Percentiles rank a stretch among this genome's conserved stretches.
Evolutionary conservation across 1,139 yeast genomes (phyloP).

Genomic region (Lipomyces yarrowii): DNA sequence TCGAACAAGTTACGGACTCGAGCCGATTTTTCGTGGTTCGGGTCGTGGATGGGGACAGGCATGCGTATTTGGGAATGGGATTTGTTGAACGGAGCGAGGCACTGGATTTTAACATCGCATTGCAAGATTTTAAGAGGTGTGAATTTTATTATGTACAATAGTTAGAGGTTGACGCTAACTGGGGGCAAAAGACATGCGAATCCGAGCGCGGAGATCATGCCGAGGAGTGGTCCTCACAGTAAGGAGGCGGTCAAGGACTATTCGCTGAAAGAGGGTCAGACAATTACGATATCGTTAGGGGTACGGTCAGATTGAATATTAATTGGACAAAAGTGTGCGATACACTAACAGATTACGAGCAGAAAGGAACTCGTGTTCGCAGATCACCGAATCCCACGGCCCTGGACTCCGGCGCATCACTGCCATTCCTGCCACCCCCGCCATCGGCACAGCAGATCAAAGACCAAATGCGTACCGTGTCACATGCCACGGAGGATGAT

Average conservation of each 20-base stretch:
- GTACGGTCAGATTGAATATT: not conserved
- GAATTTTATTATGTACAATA: not conserved
- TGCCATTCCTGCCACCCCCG: conserved; percentile 35
- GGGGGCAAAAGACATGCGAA: conserved; percentile 17
- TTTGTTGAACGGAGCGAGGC: conserved; percentile 45
- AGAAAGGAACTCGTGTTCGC: conserved; percentile 13
- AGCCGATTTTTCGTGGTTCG: conserved; percentile 42
- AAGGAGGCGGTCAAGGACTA: conserved; percentile 35
- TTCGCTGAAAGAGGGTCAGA: conserved; percentile 39
- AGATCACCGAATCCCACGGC: conserved; percentile 31
- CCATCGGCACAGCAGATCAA: conserved; percentile 28
- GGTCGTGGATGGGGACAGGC: conserved; percentile 41
- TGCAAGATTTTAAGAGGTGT: conserved; percentile 44
- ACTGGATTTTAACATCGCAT: conserved; percentile 47
- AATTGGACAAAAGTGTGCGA: not conserved
- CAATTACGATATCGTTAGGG: conserved; percentile 37
- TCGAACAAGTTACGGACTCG: conserved; percentile 41
- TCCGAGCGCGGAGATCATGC: conserved; percentile 5
- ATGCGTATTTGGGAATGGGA: conserved; percentile 48
- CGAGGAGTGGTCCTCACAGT: conserved; percentile 24
- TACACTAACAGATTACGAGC: not conserved
- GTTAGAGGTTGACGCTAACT: not conserved
- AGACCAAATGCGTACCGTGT: conserved; percentile 3
- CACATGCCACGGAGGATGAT: conserved; percentile 32
- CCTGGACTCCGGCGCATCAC: conserved; percentile 6